Base-by-base conservation (phyloP, 2,329 filamentous ascomycete species). In the Ophiostoma tasmaniense region DNA sequence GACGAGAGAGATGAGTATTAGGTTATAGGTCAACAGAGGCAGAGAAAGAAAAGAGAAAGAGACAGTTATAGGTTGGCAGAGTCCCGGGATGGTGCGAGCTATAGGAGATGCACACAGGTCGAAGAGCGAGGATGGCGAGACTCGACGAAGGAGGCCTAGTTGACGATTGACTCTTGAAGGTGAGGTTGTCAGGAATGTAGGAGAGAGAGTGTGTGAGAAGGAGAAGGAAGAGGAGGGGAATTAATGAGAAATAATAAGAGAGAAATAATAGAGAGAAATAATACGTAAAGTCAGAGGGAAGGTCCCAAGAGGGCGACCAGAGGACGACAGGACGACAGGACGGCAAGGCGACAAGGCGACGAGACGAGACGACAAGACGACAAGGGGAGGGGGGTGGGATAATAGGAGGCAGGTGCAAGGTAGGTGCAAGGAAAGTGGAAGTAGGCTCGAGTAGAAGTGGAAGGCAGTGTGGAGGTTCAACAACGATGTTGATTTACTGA, bases 101-200 rank as follows among this genome's bases (percentile, higher is more conserved):
- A 45, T 52, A 66, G 64, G 64, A 50, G 28, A 66, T 33, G 22
- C 42, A 28, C 39, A 55, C 39, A 39, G 50, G 33, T 62, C 28
- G 50, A 61, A 68, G 69, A 45, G 35, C 68, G 45, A 67, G 70
- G 22, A 35, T 20, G 30, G 52, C 11, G 37, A 62, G 33, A 62
- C 52, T 67, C 52, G 37, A 50, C 52, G 33, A 62, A 45, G 37
- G 22, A 22, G 7, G 2, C n/a, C n/a, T 22, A 35, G 37, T 22
- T 28, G 14, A 39, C 11, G n/a, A 14, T 14, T 39, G 10, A 35
- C 33, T 33, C 33, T 33, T 33, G 33, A 28, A 11, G n/a, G 6
- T 65, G 35, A 8, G 62, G n/a, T 39, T 39, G 52, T 42, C 13
- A 22, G 25, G 66, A n/a, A 14, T n/a, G 55, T 28, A 64, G 66